Base-by-base conservation (phyloP, 2,329 filamentous ascomycete genomes). In the Stachybotrys chartarum region DNA sequence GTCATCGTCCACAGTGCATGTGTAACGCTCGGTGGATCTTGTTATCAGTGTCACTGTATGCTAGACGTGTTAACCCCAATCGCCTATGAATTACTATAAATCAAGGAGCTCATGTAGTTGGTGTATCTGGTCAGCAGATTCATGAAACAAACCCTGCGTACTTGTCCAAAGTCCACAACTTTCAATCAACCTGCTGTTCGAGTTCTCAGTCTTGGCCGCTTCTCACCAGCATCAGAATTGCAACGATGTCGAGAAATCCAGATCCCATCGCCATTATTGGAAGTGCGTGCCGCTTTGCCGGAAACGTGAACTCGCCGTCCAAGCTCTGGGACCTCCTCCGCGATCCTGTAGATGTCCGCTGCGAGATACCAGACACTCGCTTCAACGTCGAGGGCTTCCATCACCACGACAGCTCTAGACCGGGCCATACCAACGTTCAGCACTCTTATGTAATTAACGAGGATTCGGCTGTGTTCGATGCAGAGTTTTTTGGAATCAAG, bases 221-320 rank as follows among this genome's bases (percentile, higher is more conserved):
- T n/a, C n/a, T n/a, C n/a, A n/a, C n/a, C n/a, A n/a, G n/a, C n/a
- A n/a, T 39, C 35, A 39, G 35, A 7, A 7, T 39, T 39, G 12
- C 35, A 39, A 7, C 35, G 7, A 39, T 39, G 35, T 12, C 35
- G 35, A 39, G 35, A 7, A 39, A 39, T 7, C 12, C 35, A 47
- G 69, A 72, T 52, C 71, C 73, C 49, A 75, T 76, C 55, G 74
- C 72, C 16, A 65, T 76, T 32, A 63, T 75, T 47, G 73, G 74
- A 32, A 71, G 61, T 49, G 72, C 63, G 3, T 73, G 71, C 56
- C 68, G 73, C 44, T 72, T 75, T 17, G 68, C 73, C 0, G 72
- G 72, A 1, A 63, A 60, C 18, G 63, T 66, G 0, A 65, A 60
- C 16, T 66, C 63, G 10, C 70, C 71, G 1, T 68, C 69, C 1